A percentile compares a stretch with the other conserved stretches of the same genome.
Evolutionary conservation across 768 basidiomycete species (phyloP).

Genomic region (Termitomyces sp.): DNA sequence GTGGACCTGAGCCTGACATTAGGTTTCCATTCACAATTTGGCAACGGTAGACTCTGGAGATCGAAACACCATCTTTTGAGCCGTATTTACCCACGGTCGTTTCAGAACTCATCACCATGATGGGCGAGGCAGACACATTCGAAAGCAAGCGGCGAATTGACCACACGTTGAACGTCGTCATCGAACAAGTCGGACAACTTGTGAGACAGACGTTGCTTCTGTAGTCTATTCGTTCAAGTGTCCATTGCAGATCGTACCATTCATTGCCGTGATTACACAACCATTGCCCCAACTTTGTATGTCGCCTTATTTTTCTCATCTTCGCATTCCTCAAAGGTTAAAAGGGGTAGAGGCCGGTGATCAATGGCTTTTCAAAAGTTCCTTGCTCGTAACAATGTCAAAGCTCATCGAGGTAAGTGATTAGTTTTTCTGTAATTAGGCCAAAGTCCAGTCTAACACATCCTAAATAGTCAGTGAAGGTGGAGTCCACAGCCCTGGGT

Average conservation of each 20-base stretch:
- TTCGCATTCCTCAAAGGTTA: slow-evolving; percentile 2
- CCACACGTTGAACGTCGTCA: slow-evolving; percentile 60
- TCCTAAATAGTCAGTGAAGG: slow-evolving; percentile 52
- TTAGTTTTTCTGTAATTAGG: neutral
- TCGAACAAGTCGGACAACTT: slow-evolving; percentile 46
- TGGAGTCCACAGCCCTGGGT: slow-evolving; percentile 50
- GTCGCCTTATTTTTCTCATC: slow-evolving; percentile 17
- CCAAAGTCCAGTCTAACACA: neutral
- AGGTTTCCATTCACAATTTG: neutral
- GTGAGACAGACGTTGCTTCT: slow-evolving; percentile 20
- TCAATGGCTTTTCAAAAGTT: slow-evolving; percentile 68
- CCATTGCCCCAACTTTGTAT: slow-evolving; percentile 71
- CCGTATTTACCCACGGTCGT: slow-evolving; percentile 62
- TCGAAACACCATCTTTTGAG: slow-evolving; percentile 57
- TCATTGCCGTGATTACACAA: slow-evolving; percentile 51
- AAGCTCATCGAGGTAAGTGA: slow-evolving; percentile 59
- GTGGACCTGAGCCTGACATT: slow-evolving; percentile 19
- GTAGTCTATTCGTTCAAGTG: neutral
- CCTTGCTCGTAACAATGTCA: slow-evolving; percentile 63
- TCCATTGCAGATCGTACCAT: slow-evolving; percentile 56
- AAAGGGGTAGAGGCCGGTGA: slow-evolving; percentile 65
- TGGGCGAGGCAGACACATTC: slow-evolving; percentile 67
- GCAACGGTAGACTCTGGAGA: slow-evolving; percentile 49
- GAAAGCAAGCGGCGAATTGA: slow-evolving; percentile 78
- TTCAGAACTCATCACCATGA: slow-evolving; percentile 60